Evolutionary conservation across 352 stramenopile species (phyloP).

Genomic region (Phytopythium cucurbitacearum): DNA sequence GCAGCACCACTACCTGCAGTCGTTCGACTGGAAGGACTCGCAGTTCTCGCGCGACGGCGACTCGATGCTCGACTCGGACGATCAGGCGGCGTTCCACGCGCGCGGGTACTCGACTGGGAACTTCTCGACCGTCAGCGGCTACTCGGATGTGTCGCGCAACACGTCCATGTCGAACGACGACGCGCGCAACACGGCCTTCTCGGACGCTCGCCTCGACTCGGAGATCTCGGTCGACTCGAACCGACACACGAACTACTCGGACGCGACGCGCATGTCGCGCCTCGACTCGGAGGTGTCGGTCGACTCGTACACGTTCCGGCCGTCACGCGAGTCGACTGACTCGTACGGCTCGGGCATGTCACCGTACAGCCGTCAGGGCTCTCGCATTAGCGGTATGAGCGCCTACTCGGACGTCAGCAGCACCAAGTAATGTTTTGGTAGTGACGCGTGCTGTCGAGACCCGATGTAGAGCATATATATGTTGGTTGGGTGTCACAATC

Average conservation of each 20-base stretch:
- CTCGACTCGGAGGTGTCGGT: constrained; percentile 61
- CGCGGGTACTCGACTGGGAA: constrained; percentile 22
- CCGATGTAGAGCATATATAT: no score
- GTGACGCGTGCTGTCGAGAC: neutral
- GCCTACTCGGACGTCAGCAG: constrained; percentile 29
- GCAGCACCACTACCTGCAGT: constrained; percentile 38
- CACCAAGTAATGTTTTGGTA: constrained; percentile 8
- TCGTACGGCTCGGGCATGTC: constrained; percentile 68
- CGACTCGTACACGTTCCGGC: constrained; percentile 65
- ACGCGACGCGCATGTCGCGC: constrained; percentile 34
- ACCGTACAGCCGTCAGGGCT: constrained; percentile 54
- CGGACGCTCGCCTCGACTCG: neutral
- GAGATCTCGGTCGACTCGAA: neutral
- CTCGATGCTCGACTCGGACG: constrained; percentile 31
- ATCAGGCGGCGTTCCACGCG: constrained; percentile 27
- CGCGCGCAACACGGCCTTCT: constrained; percentile 11
- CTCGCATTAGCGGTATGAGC: constrained; percentile 59
- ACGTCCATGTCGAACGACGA: constrained; percentile 23
- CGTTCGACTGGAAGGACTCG: constrained; percentile 45
- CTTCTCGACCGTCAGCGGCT: constrained; percentile 38
- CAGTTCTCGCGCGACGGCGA: constrained; percentile 23
- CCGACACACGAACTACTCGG: constrained; percentile 30
- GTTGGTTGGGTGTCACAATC: no score
- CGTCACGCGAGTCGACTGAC: constrained; percentile 46
- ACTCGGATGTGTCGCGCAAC: constrained; percentile 26